These are phyloP conservation scores for Colletotrichum spaethianum DNA, from an alignment of 2,329 filamentous ascomycete species.

Conservation along the genomic window DNA sequence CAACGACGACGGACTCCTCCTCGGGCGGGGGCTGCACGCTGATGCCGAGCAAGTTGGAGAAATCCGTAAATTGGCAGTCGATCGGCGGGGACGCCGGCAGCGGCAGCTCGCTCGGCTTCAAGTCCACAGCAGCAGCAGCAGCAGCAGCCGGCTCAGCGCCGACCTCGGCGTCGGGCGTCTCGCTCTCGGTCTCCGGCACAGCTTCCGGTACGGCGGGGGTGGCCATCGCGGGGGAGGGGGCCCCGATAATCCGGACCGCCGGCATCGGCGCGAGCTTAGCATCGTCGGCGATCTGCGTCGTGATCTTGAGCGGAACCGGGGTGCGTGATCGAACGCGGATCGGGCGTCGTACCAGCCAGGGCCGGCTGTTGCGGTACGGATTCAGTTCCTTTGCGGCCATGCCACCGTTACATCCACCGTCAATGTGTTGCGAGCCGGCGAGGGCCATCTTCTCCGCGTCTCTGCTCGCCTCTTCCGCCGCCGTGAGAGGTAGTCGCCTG, in stretches of 20 bases:
- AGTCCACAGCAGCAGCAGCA: neutral
- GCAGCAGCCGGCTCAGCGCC: neutral
- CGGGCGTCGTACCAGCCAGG: constrained; percentile 44
- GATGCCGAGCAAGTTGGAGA: constrained; percentile 57
- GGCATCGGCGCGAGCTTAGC: constrained; percentile 40
- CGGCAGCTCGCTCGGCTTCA: constrained; percentile 18
- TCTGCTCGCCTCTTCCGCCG: constrained; percentile 44
- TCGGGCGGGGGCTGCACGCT: constrained; percentile 49
- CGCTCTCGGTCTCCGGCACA: neutral
- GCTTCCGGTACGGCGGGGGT: neutral
- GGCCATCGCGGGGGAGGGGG: neutral
- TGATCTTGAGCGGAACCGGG: constrained; percentile 50
- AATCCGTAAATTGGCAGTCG: constrained; percentile 47
- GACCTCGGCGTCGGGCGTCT: neutral
- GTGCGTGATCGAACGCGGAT: constrained; percentile 46
- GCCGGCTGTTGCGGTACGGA: constrained; percentile 45
- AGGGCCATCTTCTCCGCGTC: constrained; percentile 41
- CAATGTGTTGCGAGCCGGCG: constrained; percentile 23
- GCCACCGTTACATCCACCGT: constrained; percentile 52
- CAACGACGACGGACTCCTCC: constrained; percentile 44
- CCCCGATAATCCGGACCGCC: constrained; percentile 37
- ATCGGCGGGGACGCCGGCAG: constrained; percentile 5
- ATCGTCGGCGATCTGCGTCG: constrained; percentile 42
- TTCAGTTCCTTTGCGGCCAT: constrained; percentile 64
- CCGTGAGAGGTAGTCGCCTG: constrained; percentile 54